A percentile compares a stretch with the other conserved stretches of the same genome.
Evolutionary conservation across 768 basidiomycete genomes (phyloP).

Genomic region (Punctularia strigosozonata): DNA sequence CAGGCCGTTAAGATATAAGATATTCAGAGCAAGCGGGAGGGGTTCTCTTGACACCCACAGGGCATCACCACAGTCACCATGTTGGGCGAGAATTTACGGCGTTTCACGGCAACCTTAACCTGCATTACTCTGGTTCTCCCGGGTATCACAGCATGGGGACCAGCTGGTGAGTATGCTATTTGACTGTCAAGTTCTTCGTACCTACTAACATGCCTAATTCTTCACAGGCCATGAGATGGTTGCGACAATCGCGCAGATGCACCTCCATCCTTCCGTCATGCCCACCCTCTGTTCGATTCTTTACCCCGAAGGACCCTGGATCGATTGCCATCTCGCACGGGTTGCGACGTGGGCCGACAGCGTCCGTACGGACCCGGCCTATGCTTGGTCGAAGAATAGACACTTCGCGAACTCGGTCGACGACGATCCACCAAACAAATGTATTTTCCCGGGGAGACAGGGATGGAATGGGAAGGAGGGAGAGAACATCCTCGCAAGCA

Average conservation of each 20-base stretch:
- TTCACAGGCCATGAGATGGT: conserved; percentile 89
- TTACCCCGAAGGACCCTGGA: conserved; percentile 27
- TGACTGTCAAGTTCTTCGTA: too few species aligned
- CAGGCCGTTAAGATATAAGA: too few species aligned
- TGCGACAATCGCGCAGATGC: conserved; percentile 89
- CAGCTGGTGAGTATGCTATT: too few species aligned
- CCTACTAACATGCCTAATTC: too few species aligned
- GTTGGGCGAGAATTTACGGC: too few species aligned
- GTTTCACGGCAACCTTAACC: too few species aligned
- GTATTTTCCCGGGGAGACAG: conserved; percentile 60
- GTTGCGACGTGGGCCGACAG: conserved; percentile 87
- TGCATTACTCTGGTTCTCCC: too few species aligned
- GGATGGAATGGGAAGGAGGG: conserved; percentile 56
- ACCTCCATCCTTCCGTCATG: conserved; percentile 65
- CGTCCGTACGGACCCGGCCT: conserved; percentile 33
- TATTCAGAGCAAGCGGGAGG: too few species aligned
- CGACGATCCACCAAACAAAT: conserved; percentile 70
- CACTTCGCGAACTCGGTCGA: conserved; percentile 67
- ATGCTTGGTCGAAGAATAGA: conserved; percentile 64
- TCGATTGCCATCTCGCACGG: conserved; percentile 69
- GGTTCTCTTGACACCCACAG: too few species aligned
- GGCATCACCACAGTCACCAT: too few species aligned
- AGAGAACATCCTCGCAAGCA: conserved; percentile 68
- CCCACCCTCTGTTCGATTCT: conserved; percentile 64
- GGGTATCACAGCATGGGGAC: too few species aligned